Percentiles rank a stretch among this genome's conserved stretches.
These are phyloP conservation scores for Paramyrothecium sp. DNA, from an alignment of 2,329 filamentous ascomycete species.

Conservation along the genomic window DNA sequence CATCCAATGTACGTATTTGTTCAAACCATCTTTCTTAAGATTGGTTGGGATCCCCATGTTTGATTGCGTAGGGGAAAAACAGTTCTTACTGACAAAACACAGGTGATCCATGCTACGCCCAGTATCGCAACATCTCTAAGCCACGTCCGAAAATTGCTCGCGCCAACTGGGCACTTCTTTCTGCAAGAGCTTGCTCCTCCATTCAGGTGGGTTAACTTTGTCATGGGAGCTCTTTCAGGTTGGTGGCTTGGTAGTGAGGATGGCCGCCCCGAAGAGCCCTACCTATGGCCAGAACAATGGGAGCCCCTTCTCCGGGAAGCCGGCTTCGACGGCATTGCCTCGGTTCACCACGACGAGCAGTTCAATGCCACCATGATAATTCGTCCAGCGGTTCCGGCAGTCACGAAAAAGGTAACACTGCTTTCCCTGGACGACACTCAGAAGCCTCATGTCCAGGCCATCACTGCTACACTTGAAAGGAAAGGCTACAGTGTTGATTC, in stretches of 20 bases:
- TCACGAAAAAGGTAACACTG: too few relatives aligned
- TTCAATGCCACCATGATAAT: not conserved
- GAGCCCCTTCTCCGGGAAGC: constrained; percentile 19
- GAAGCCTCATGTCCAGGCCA: not conserved
- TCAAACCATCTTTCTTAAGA: not conserved
- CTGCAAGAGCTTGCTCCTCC: not conserved
- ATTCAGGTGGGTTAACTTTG: constrained; percentile 19
- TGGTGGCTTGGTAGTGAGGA: constrained; percentile 32
- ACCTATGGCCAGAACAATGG: constrained; percentile 20
- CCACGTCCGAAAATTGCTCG: not conserved
- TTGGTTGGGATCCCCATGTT: too few relatives aligned
- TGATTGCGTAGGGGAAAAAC: too few relatives aligned
- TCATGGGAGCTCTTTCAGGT: constrained; percentile 22
- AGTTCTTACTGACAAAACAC: too few relatives aligned
- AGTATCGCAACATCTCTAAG: not conserved
- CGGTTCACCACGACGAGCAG: not conserved
- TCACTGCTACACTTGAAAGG: not conserved
- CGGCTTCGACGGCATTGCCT: constrained; percentile 15
- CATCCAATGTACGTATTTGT: not conserved
- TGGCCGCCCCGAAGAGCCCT: constrained; percentile 19
- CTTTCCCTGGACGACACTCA: not conserved
- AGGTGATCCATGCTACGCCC: not conserved
- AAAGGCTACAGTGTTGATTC: not conserved
- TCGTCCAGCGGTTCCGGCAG: too few relatives aligned
- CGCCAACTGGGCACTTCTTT: not conserved